A percentile compares a stretch with the other conserved stretches of the same genome.
Evolutionary conservation across 371 early-diverging fungal genomes (phyloP).

Genomic region (Catenaria anguillulae): DNA sequence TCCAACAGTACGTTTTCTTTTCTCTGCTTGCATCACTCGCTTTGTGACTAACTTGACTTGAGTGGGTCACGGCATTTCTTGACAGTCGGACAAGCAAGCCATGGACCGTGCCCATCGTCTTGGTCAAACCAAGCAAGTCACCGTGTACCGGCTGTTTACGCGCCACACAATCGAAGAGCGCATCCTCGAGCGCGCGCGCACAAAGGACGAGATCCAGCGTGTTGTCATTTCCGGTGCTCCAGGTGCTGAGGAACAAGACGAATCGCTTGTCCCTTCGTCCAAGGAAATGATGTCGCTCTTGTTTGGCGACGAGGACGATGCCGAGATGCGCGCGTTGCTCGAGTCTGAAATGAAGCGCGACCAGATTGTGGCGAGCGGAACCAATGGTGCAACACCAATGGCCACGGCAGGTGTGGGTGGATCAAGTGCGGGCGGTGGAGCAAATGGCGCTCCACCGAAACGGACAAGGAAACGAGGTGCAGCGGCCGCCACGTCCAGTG

Average conservation of each 20-base stretch:
- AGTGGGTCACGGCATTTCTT: too few species aligned
- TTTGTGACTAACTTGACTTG: too few species aligned
- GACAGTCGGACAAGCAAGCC: constrained; percentile 66
- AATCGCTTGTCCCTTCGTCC: neutral
- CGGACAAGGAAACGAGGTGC: too few species aligned
- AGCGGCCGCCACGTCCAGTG: too few species aligned
- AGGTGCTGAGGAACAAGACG: constrained; percentile 2
- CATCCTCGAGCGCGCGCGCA: constrained; percentile 72
- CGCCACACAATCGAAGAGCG: constrained; percentile 86
- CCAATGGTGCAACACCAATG: too few species aligned
- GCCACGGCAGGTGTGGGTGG: too few species aligned
- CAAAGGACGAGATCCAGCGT: constrained; percentile 94
- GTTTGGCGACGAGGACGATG: neutral
- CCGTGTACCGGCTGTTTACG: constrained; percentile 82
- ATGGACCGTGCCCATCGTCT: constrained; percentile 97
- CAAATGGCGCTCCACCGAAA: too few species aligned
- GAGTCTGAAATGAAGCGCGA: neutral
- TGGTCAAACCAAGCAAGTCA: constrained; percentile 93
- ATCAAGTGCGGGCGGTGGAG: too few species aligned
- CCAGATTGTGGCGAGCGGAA: too few species aligned
- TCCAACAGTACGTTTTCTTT: constrained; percentile 42
- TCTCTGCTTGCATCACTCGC: neutral
- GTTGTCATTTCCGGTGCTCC: constrained; percentile 75
- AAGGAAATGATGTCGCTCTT: neutral
- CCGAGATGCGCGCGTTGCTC: neutral